Base-by-base conservation (phyloP, 768 basidiomycete species). In the Leccinellum rugosiceps region DNA sequence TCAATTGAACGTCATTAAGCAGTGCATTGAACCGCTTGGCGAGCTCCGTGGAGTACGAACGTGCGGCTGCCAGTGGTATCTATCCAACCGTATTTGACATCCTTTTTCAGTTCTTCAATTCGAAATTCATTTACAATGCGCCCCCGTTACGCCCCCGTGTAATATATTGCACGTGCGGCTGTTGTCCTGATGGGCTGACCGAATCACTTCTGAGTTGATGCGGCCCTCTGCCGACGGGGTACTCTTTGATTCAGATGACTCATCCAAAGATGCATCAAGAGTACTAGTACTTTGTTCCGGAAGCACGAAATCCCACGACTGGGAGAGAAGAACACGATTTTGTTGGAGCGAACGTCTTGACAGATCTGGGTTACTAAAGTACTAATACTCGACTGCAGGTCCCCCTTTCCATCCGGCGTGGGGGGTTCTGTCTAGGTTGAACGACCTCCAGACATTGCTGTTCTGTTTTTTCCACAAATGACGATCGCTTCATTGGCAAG, bases 281-380 rank as follows among this genome's bases (percentile, higher is more conserved):
- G 10, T 11, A 15, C 15, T 14, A 4, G 8, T n/a, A n/a, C 31
- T 10, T 30, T 31, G 2, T 55, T 56, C n/a, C 11, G 53, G 14
- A 56, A 54, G 50, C 1, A 34, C 17, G 62, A 38, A 14, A 44
- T 44, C 15, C 38, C 4, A 23, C 32, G 56, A 32, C 67, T 1
- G 61, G 59, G 2, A 51, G 62, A 52, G 62, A 56, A 11, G 52
- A 60, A n/a, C n/a, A n/a, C n/a, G n/a, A n/a, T n/a, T n/a, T 26
- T 38, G 50, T 10, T 30, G 60, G 56, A 15, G 50, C 41, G 19
- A 65, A 55, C 23, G 51, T 13, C 43, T 67, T 67, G 49, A 34
- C 23, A 13, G 70, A 52, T 34, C 1, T 60, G n/a, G 6, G 26
- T 6, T n/a, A 26, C 8, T 13, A 2, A 13, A 6, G 17, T 4